Conservation (phyloP, 2,329 filamentous ascomycete species). For the Ascochyta lentis region DNA sequence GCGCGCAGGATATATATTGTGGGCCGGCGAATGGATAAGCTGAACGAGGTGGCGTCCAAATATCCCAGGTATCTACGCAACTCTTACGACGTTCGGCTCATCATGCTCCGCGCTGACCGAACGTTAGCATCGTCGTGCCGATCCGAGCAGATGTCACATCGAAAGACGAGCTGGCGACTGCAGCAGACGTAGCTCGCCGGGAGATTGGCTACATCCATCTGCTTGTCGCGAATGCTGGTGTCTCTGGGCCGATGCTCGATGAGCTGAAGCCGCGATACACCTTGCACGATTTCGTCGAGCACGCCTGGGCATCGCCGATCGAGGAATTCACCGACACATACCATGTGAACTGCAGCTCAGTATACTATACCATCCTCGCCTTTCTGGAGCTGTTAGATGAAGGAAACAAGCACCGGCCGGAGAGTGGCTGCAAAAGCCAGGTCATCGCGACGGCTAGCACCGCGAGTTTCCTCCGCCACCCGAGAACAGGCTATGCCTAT, state of each 20-base stretch:
- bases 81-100: too few species aligned
- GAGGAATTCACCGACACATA: not conserved
- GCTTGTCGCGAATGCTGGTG: not conserved
- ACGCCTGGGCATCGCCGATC: not conserved
- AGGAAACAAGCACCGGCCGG: not conserved
- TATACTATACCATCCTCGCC: not conserved
- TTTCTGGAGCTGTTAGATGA: not conserved
- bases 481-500: not conserved
- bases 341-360: not conserved
- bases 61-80: too few species aligned
- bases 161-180: not conserved
- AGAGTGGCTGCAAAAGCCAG: not conserved
- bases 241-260: not conserved
- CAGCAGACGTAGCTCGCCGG: not conserved
- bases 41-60: too few species aligned
- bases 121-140: too few species aligned
- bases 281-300: not conserved
- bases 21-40: too few species aligned
- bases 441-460: not conserved
- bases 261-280: not conserved
- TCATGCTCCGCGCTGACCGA: too few species aligned
- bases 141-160: not conserved
- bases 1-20: too few species aligned
- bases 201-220: not conserved
- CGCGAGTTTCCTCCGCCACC: not conserved